Evolutionary conservation across 345 rosid species (phyloP).

Genomic region (Noccaea bulbosa): DNA sequence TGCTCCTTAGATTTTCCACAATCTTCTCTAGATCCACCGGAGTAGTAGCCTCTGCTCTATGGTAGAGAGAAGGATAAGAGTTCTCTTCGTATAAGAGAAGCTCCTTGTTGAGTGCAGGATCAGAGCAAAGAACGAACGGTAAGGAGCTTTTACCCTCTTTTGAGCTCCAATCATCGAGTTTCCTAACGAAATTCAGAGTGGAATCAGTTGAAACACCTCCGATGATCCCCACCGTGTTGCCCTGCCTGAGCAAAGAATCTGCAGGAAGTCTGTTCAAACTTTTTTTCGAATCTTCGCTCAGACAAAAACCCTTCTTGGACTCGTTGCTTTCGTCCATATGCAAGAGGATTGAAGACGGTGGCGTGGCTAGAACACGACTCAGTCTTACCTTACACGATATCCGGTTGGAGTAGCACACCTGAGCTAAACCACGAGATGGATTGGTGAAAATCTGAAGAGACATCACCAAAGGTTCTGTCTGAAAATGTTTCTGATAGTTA

Average conservation of each 20-base stretch:
- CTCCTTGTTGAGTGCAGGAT: slow-evolving; percentile 63
- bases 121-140: slow-evolving; percentile 75
- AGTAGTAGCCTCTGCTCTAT: slow-evolving; percentile 42
- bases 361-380: slow-evolving; percentile 51
- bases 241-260: slow-evolving; percentile 54
- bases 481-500: slow-evolving; percentile 42
- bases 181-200: slow-evolving; percentile 59
- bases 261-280: slow-evolving; percentile 34
- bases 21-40: slow-evolving; percentile 45
- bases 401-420: slow-evolving; percentile 38
- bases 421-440: slow-evolving; percentile 45
- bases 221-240: slow-evolving; percentile 69
- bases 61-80: slow-evolving; percentile 48
- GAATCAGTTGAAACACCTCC: slow-evolving; percentile 68
- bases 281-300: slow-evolving; percentile 37
- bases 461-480: slow-evolving; percentile 57
- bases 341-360: slow-evolving; percentile 60
- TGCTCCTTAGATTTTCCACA: slow-evolving; percentile 53
- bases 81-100: slow-evolving; percentile 53
- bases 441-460: slow-evolving; percentile 50
- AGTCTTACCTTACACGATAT: slow-evolving; percentile 43
- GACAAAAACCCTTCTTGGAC: slow-evolving; percentile 49
- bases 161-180: slow-evolving; percentile 59
- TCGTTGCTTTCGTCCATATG: slow-evolving; percentile 61
- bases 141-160: slow-evolving; percentile 51